Evolutionary conservation across 2,329 filamentous ascomycete species (phyloP).

Genomic region (Fusarium irregulare): DNA sequence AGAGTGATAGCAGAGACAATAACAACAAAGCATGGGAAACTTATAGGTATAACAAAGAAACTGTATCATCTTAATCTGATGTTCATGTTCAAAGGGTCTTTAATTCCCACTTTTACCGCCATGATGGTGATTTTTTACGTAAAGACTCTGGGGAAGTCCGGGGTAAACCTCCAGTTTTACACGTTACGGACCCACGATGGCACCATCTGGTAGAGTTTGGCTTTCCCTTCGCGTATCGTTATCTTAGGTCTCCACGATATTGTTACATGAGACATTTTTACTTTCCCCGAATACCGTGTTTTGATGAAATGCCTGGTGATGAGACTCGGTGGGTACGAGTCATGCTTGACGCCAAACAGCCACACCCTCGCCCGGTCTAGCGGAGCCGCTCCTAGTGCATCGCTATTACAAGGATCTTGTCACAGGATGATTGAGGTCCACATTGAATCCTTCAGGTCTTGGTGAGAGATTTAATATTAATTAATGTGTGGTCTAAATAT

Average conservation of each 20-base stretch:
- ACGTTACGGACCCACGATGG: neutral
- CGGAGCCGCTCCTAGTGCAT: slow-evolving; percentile 28
- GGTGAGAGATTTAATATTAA: slow-evolving; percentile 1
- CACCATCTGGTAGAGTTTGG: neutral
- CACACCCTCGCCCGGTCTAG: slow-evolving; percentile 20
- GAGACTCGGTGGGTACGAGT: neutral
- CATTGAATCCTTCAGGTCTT: neutral
- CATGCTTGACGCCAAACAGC: neutral
- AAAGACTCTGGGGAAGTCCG: neutral
- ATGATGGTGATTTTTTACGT: neutral
- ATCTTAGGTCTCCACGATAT: neutral
- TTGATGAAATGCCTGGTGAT: neutral
- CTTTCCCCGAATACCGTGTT: rapidly evolving
- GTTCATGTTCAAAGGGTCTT: neutral
- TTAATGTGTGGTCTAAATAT: slow-evolving; percentile 7
- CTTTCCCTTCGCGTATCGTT: neutral
- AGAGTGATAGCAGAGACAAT: neutral
- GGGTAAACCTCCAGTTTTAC: neutral
- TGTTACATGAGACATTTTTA: neutral
- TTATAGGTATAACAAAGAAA: neutral
- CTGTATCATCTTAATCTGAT: no score
- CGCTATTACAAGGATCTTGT: neutral
- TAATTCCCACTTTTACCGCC: neutral
- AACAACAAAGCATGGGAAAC: neutral
- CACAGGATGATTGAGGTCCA: neutral